Base-by-base conservation (phyloP, 306 rosid species). In the Trifolium pratense region DNA sequence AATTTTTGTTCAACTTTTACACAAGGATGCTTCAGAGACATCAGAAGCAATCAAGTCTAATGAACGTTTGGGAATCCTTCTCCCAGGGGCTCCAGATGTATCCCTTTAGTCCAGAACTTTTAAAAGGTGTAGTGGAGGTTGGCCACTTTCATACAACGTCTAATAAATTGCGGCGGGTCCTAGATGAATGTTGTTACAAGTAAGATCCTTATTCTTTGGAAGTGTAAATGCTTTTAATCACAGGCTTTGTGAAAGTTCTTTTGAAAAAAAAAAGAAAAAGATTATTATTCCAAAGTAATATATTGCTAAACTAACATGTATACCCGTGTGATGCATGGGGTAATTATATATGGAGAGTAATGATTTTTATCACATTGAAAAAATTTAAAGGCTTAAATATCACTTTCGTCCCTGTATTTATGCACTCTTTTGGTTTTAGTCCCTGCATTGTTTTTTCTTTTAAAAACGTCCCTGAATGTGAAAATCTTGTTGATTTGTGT, bases 71-170 rank as follows among this genome's bases (percentile, higher is more conserved):
- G 96, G 91, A 91, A 72, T 83, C 87, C 72, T 73, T 87, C 72
- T 82, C 79, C 76, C 92, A 83, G 78, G 97, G 98, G 71, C 85
- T 94, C 84, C 95, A 88, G 71, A 76, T 88, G 51, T 94, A 84
- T 84, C 96, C 98, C 13, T 88, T 79, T 84, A 89, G 86, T 72
- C 88, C 91, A 3, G 96, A 91, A 80, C 94, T 94, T 75, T 83
- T 82, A 68, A 82, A 79, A 70, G 86, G 87, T 80, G 68, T 88
- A 45, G 78, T 91, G 75, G 88, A 89, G 84, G 83, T 88, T 20
- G 89, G 92, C 81, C 87, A 89, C 82, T 79, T 85, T 39, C 75
- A 91, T 76, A 86, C 92, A 14, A 92, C 91, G 15, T 80, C 97
- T 39, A 88, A 89, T 81, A 91, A 87, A 64, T 80, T 94, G 80